phyloP scores from a whole-genome alignment of 148 eudicot genomes.

The Rhododendron griersonianum region DNA sequence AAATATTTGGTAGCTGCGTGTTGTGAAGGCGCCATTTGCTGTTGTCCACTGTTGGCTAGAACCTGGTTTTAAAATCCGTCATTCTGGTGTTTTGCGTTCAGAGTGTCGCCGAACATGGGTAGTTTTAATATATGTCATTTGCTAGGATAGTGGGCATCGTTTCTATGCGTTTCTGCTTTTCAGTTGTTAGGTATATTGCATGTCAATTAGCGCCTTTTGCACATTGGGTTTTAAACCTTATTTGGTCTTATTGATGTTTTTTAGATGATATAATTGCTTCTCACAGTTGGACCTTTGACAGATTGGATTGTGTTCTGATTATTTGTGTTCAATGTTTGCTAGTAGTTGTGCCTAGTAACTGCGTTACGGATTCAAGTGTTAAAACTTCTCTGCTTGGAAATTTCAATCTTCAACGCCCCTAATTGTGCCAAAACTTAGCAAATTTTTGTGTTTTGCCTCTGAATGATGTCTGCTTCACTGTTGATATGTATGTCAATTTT shows the following conservation, averaged over 20 bases:
- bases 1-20: not conserved
- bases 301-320: not conserved
- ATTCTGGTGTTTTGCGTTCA: conserved; percentile 5
- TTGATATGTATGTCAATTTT: not conserved
- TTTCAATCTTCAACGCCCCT: not conserved
- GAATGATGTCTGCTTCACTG: not conserved
- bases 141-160: not conserved
- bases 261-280: not conserved
- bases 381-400: not conserved
- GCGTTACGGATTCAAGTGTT: not conserved
- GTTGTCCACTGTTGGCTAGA: not conserved
- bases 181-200: not conserved
- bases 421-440: not conserved
- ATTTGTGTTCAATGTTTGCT: not conserved
- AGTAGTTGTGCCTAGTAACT: not conserved
- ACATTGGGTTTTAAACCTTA: not conserved
- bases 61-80: not conserved
- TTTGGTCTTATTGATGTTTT: not conserved
- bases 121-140: not conserved
- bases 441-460: not conserved
- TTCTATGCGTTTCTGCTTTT: not conserved
- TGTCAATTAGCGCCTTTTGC: not conserved
- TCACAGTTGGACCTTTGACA: not conserved
- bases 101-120: not conserved
- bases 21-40: not conserved